A percentile compares a stretch with the other conserved stretches of the same genome.
These are phyloP conservation scores for Ceraceosorus bombacis DNA, from an alignment of 1,284 basidiomycete species.

Conservation along the genomic window DNA sequence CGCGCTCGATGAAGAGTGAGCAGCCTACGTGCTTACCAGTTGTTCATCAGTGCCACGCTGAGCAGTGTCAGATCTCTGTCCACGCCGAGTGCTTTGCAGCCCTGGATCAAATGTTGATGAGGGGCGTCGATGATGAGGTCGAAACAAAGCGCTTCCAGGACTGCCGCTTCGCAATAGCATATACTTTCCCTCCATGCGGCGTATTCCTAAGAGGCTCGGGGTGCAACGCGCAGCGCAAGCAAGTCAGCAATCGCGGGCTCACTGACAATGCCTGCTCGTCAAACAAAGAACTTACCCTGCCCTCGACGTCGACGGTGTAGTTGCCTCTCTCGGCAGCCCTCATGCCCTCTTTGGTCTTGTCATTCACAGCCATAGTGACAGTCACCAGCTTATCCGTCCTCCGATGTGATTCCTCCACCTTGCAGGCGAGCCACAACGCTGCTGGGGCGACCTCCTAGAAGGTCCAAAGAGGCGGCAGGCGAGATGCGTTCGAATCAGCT, in stretches of 20 bases:
- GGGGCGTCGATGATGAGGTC: constrained; percentile 78
- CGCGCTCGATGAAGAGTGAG: no score
- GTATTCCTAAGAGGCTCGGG: constrained; percentile 22
- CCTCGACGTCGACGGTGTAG: background rate
- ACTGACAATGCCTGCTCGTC: background rate
- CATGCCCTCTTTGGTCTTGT: constrained; percentile 52
- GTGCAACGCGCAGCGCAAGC: background rate
- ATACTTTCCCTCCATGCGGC: constrained; percentile 63
- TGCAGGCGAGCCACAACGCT: constrained; percentile 82
- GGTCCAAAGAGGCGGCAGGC: background rate
- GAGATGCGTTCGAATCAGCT: no score
- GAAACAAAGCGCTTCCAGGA: constrained; percentile 82
- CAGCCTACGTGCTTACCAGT: background rate
- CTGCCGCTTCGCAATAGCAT: constrained; percentile 68
- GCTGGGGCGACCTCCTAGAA: constrained; percentile 76
- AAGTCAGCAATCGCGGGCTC: background rate
- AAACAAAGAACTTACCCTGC: background rate
- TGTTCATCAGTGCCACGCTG: constrained; percentile 3
- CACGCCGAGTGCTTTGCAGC: constrained; percentile 27
- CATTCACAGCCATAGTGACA: constrained; percentile 63
- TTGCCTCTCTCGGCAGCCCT: constrained; percentile 15
- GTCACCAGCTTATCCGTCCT: constrained; percentile 76
- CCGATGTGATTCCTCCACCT: constrained; percentile 78
- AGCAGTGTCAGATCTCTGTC: constrained; percentile 22
- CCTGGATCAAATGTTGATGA: constrained; percentile 52